Evolutionary conservation across 2,329 filamentous ascomycete species (phyloP).

Genomic region (Claviceps sp.): DNA sequence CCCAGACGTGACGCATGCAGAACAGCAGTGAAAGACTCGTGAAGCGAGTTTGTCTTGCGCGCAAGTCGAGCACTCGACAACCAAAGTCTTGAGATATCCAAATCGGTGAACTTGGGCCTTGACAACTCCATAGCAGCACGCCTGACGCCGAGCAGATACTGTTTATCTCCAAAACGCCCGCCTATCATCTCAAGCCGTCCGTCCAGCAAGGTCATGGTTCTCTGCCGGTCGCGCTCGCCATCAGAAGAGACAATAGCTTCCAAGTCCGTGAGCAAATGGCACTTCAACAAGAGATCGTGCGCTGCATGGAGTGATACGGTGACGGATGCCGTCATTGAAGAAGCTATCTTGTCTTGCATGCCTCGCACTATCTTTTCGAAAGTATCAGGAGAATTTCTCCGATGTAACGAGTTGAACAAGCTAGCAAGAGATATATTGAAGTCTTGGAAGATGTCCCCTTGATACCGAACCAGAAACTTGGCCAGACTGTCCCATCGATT

Average conservation of each 20-base stretch:
- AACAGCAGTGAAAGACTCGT: slow-evolving; percentile 88
- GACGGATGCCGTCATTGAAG: slow-evolving; percentile 59
- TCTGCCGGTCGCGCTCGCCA: slow-evolving; percentile 24
- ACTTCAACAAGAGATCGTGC: slow-evolving; percentile 71
- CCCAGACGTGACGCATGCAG: slow-evolving; percentile 75
- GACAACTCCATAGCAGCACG: slow-evolving; percentile 77
- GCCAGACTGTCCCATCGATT: slow-evolving; percentile 66
- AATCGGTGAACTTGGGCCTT: slow-evolving; percentile 47
- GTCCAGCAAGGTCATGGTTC: slow-evolving; percentile 34
- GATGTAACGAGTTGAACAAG: slow-evolving; percentile 44
- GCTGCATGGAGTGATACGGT: slow-evolving; percentile 73
- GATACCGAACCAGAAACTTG: slow-evolving; percentile 46
- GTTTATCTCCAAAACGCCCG: slow-evolving; percentile 82
- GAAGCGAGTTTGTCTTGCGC: slow-evolving; percentile 68
- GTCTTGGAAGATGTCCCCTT: slow-evolving; percentile 37
- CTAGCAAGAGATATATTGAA: slow-evolving; percentile 72
- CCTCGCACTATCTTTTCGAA: slow-evolving; percentile 46
- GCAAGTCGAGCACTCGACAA: slow-evolving; percentile 73
- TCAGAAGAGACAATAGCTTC: slow-evolving; percentile 54
- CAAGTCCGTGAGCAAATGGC: slow-evolving; percentile 79
- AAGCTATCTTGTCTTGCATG: slow-evolving; percentile 57
- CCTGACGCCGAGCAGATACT: slow-evolving; percentile 77
- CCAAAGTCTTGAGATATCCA: slow-evolving; percentile 75
- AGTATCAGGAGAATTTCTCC: slow-evolving; percentile 32
- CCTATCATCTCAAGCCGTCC: slow-evolving; percentile 80